phyloP scores from a whole-genome alignment of 192 early-diverging fungal genomes.

The Coemansia sp. region DNA sequence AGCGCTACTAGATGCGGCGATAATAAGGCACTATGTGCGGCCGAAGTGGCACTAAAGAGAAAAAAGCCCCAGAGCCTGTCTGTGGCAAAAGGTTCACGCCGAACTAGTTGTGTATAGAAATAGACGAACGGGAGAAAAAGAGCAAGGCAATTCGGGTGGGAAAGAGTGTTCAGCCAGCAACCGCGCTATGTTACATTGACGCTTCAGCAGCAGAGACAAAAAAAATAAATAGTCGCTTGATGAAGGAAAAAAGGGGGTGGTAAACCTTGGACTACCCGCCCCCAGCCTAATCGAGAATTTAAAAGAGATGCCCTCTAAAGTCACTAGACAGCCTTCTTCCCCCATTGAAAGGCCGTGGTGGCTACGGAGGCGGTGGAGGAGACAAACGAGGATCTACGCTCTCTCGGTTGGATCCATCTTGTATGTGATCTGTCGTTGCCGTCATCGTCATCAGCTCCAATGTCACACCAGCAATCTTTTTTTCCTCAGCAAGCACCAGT shows the following conservation, averaged over 20 bases:
- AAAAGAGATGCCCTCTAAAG: too few relatives aligned
- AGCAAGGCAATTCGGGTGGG: not conserved
- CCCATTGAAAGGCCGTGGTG: not conserved
- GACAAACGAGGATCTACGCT: not conserved
- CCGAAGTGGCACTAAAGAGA: not conserved
- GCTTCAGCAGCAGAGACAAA: not conserved
- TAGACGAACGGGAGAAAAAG: not conserved
- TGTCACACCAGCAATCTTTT: not conserved
- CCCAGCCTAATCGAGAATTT: not conserved
- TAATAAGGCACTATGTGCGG: not conserved
- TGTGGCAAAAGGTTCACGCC: not conserved
- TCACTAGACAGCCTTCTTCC: too few relatives aligned
- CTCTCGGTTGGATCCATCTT: not conserved
- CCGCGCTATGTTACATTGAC: not conserved
- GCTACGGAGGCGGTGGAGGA: not conserved
- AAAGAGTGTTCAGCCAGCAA: not conserved
- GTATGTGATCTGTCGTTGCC: not conserved
- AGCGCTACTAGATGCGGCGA: not conserved
- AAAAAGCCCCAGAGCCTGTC: not conserved
- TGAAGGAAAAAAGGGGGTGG: constrained; percentile 1
- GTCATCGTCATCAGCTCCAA: not conserved
- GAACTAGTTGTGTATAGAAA: not conserved
- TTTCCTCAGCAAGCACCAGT: not conserved
- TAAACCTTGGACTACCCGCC: not conserved
- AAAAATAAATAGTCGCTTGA: not conserved